These are phyloP conservation scores for Ganoderma boninense DNA, from an alignment of 1,284 basidiomycete species.

Conservation along the genomic window DNA sequence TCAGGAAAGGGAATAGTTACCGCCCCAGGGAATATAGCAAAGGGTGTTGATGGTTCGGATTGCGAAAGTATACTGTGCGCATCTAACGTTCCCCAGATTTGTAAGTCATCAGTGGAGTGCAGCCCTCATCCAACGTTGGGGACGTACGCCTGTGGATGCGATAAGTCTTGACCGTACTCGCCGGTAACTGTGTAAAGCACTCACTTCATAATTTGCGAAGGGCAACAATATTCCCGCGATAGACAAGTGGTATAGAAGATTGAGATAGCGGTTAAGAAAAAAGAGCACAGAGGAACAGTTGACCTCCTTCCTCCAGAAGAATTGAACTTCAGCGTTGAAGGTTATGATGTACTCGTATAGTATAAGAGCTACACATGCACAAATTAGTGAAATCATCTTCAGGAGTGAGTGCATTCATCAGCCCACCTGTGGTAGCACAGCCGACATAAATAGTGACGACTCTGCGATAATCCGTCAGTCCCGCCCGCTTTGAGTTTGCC, in stretches of 20 bases:
- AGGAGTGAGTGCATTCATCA: neutral
- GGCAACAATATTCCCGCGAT: neutral
- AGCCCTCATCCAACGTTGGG: neutral
- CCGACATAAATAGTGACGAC: no score
- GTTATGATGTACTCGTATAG: constrained; percentile 13
- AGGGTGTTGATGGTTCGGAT: constrained; percentile 1
- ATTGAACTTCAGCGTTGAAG: neutral
- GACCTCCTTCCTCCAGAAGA: constrained; percentile 9
- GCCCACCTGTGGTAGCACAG: no score
- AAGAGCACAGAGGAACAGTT: constrained; percentile 4
- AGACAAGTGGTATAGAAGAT: neutral
- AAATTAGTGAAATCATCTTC: neutral
- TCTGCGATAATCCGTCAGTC: no score
- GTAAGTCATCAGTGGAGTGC: neutral
- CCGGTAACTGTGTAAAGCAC: neutral
- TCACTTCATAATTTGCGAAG: neutral
- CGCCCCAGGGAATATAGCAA: constrained; percentile 12
- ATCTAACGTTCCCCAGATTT: neutral
- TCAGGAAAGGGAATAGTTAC: neutral
- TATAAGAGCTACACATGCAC: neutral
- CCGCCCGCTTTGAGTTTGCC: no score
- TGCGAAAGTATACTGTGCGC: constrained; percentile 3
- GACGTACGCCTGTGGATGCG: neutral
- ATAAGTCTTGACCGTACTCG: neutral
- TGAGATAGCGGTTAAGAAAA: constrained; percentile 6